Conservation (phyloP, 2,329 filamentous ascomycete species). For the Exophiala aquamarina region DNA sequence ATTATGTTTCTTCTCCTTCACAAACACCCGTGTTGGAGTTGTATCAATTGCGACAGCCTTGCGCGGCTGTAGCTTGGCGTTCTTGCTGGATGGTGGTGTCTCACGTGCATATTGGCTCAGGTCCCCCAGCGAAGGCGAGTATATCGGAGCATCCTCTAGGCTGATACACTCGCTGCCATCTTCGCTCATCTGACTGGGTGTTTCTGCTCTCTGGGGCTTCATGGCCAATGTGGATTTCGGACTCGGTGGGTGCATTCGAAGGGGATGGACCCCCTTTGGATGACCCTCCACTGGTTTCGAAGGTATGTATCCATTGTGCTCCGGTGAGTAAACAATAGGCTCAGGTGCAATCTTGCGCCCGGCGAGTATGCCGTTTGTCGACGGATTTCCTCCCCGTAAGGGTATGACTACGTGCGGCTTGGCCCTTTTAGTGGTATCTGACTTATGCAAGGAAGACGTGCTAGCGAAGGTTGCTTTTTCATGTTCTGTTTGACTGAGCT, state of each 20-base stretch:
- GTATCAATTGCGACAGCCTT: slow-evolving; percentile 1
- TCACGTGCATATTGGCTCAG: slow-evolving; percentile 26
- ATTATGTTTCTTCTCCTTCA: neutral
- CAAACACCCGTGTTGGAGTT: slow-evolving; percentile 16
- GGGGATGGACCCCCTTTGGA: slow-evolving; percentile 19
- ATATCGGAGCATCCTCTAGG: slow-evolving; percentile 26
- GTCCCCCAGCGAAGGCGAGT: slow-evolving; percentile 26
- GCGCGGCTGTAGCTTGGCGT: neutral
- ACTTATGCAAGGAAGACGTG: neutral
- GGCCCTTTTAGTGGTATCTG: neutral
- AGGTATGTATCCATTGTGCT: slow-evolving; percentile 19
- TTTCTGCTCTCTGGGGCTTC: neutral
- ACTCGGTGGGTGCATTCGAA: slow-evolving; percentile 24
- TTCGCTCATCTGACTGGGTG: slow-evolving; percentile 7
- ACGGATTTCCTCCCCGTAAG: neutral
- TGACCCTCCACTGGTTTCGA: slow-evolving; percentile 8
- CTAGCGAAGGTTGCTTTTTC: slow-evolving; percentile 4
- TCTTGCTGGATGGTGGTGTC: slow-evolving; percentile 14
- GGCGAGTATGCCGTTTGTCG: neutral
- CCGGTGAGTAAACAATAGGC: slow-evolving; percentile 19
- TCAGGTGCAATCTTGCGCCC: neutral
- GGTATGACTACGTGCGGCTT: neutral
- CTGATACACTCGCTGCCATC: slow-evolving; percentile 17
- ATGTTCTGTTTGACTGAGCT: neutral
- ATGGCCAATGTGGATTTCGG: neutral